These are phyloP conservation scores for Stagonosporopsis chrysanthemi DNA, from an alignment of 2,329 filamentous ascomycete species.

Conservation along the genomic window DNA sequence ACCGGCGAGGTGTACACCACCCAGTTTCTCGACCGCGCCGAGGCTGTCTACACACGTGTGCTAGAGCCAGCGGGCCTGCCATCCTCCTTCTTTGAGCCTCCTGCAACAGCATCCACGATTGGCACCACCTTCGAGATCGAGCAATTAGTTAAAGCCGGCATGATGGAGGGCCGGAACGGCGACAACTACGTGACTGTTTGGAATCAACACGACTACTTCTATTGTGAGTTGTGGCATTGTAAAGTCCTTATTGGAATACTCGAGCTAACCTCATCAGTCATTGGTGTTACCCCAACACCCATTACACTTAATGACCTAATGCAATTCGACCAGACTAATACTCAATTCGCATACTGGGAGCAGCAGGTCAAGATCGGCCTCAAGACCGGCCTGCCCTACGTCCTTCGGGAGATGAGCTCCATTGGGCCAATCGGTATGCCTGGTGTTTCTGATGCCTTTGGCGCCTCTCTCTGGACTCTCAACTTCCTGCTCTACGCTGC, in stretches of 20 bases:
- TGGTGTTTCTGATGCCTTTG: slow-evolving; percentile 58
- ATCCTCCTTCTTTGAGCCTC: slow-evolving; percentile 58
- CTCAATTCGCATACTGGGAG: slow-evolving; percentile 58
- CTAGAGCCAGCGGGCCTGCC: slow-evolving; percentile 52
- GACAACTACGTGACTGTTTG: slow-evolving; percentile 53
- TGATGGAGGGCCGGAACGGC: slow-evolving; percentile 49
- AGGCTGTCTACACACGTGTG: slow-evolving; percentile 55
- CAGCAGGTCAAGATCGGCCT: slow-evolving; percentile 54
- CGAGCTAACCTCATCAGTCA: slow-evolving; percentile 43
- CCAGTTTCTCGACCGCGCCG: slow-evolving; percentile 56
- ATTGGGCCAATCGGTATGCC: slow-evolving; percentile 59
- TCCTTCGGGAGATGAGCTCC: slow-evolving; percentile 61
- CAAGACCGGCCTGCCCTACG: slow-evolving; percentile 55
- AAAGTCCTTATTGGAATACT: background rate
- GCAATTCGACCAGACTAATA: slow-evolving; percentile 56
- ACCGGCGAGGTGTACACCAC: slow-evolving; percentile 54
- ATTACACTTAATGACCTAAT: slow-evolving; percentile 57
- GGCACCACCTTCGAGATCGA: slow-evolving; percentile 59
- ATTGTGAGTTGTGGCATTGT: slow-evolving; percentile 44
- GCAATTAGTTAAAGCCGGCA: slow-evolving; percentile 51
- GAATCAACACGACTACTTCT: slow-evolving; percentile 64
- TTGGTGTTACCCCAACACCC: slow-evolving; percentile 55
- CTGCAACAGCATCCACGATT: slow-evolving; percentile 59
- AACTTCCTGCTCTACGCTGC: slow-evolving; percentile 62
- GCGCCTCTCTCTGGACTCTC: slow-evolving; percentile 60